These are phyloP conservation scores for Cystofilobasidium macerans DNA, from an alignment of 768 basidiomycete species.

Conservation along the genomic window DNA sequence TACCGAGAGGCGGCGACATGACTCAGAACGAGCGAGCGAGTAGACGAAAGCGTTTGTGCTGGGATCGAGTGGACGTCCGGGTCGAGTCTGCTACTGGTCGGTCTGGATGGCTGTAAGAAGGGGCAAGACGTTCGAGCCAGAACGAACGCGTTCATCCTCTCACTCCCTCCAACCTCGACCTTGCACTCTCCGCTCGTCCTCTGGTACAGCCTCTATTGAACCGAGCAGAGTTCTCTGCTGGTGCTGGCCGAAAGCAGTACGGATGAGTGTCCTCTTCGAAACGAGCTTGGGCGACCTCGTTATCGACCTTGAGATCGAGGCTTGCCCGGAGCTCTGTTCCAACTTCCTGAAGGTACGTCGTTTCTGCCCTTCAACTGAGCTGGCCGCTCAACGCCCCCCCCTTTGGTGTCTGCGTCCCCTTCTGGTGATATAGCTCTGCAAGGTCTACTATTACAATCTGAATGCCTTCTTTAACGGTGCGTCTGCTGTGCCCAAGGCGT, in stretches of 20 bases:
- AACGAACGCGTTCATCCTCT: no score
- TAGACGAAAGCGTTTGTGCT: no score
- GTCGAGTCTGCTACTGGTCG: no score
- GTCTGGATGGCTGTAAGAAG: no score
- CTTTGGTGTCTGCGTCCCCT: no score
- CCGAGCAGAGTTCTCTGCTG: no score
- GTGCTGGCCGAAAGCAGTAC: no score
- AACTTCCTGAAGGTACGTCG: constrained; percentile 69
- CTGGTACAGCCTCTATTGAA: no score
- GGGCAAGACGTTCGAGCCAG: no score
- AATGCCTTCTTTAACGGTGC: constrained; percentile 96
- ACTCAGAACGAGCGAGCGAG: background rate
- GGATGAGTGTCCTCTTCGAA: constrained; percentile 91
- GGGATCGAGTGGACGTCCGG: no score
- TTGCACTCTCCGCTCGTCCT: background rate
- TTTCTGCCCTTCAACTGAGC: background rate
- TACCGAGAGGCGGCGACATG: background rate
- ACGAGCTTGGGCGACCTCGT: constrained; percentile 95
- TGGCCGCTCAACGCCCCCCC: background rate
- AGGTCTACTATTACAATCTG: constrained; percentile 91
- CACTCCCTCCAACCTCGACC: no score
- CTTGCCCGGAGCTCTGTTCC: constrained; percentile 79
- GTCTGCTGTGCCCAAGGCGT: constrained; percentile 32
- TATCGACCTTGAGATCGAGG: constrained; percentile 84
- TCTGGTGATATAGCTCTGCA: constrained; percentile 71